Conservation (phyloP, 768 basidiomycete genomes). For the Tulasnella sp. region DNA sequence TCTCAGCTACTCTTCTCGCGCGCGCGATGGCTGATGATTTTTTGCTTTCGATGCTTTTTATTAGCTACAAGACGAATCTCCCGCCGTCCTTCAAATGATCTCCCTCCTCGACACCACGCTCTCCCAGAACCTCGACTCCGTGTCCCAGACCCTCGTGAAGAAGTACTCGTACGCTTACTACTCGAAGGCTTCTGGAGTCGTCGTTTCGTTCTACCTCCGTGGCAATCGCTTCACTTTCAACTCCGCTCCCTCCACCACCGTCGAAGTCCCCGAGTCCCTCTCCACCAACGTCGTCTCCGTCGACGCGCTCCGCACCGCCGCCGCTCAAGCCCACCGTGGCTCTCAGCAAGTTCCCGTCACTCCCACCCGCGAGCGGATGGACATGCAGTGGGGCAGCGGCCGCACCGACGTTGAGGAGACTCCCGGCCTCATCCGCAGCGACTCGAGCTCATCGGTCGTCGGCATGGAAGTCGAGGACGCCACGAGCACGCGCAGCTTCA, state of each 20-base stretch:
- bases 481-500: slow-evolving; percentile 16
- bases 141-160: slow-evolving; percentile 94
- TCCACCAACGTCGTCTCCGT: slow-evolving; percentile 36
- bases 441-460: slow-evolving; percentile 59
- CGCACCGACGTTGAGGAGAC: slow-evolving; percentile 20
- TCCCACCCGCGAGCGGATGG: slow-evolving; percentile 42
- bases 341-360: slow-evolving; percentile 56
- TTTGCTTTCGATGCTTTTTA: not conserved
- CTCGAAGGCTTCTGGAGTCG: slow-evolving; percentile 89
- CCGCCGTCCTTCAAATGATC: slow-evolving; percentile 77
- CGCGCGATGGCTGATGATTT: too few relatives aligned
- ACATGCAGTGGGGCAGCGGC: slow-evolving; percentile 13
- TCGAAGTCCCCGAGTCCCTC: slow-evolving; percentile 33
- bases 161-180: slow-evolving; percentile 98
- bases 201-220: slow-evolving; percentile 89
- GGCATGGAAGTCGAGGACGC: slow-evolving; percentile 23
- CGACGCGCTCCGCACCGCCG: slow-evolving; percentile 5
- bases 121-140: slow-evolving; percentile 80
- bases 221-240: slow-evolving; percentile 67
- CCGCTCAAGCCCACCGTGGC: not conserved
- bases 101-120: slow-evolving; percentile 81
- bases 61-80: slow-evolving; percentile 65
- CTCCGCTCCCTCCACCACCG: slow-evolving; percentile 43
- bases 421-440: slow-evolving; percentile 42
- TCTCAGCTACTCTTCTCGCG: too few relatives aligned